Percentiles rank a stretch among this genome's conserved stretches.
Conservation (phyloP, 2,329 filamentous ascomycete genomes). For the Neurospora sp. region DNA sequence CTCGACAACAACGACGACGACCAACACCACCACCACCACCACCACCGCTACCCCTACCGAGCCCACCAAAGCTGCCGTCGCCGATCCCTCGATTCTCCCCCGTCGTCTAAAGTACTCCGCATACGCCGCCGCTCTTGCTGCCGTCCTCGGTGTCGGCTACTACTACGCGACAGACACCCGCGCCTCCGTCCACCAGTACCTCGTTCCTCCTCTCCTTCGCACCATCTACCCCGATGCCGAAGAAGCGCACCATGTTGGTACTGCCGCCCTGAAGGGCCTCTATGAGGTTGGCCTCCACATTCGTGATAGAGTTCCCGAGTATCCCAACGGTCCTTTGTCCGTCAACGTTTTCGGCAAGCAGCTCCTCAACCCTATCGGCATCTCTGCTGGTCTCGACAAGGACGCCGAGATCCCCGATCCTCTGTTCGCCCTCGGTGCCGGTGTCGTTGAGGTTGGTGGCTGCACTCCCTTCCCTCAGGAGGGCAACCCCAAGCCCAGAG, state of each 20-base stretch:
- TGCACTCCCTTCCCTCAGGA: slow-evolving; percentile 79
- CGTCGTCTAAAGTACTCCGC: slow-evolving; percentile 26
- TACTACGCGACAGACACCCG: slow-evolving; percentile 68
- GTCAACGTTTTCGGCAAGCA: slow-evolving; percentile 62
- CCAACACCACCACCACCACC: slow-evolving; percentile 10
- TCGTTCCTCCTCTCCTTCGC: slow-evolving; percentile 57
- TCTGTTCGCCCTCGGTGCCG: slow-evolving; percentile 75
- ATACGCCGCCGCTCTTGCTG: slow-evolving; percentile 31
- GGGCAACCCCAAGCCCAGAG: slow-evolving; percentile 78
- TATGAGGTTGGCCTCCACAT: slow-evolving; percentile 70
- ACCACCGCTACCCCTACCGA: background rate
- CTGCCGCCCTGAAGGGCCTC: slow-evolving; percentile 58
- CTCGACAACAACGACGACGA: slow-evolving; percentile 13
- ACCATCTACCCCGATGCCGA: slow-evolving; percentile 66
- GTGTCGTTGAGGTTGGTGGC: slow-evolving; percentile 85
- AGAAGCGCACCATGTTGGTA: slow-evolving; percentile 81
- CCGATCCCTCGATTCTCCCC: slow-evolving; percentile 15
- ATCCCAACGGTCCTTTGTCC: slow-evolving; percentile 28
- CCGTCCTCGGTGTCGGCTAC: slow-evolving; percentile 41
- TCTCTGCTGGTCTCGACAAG: slow-evolving; percentile 94
- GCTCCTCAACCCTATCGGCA: slow-evolving; percentile 80
- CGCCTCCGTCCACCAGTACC: slow-evolving; percentile 58
- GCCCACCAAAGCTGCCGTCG: slow-evolving; percentile 10
- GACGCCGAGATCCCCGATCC: slow-evolving; percentile 79
- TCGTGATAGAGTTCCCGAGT: slow-evolving; percentile 57